Percentiles rank a stretch among this genome's conserved stretches.
These are phyloP conservation scores for Ophiosphaerella herpotricha DNA, from an alignment of 2,329 filamentous ascomycete genomes.

Conservation along the genomic window DNA sequence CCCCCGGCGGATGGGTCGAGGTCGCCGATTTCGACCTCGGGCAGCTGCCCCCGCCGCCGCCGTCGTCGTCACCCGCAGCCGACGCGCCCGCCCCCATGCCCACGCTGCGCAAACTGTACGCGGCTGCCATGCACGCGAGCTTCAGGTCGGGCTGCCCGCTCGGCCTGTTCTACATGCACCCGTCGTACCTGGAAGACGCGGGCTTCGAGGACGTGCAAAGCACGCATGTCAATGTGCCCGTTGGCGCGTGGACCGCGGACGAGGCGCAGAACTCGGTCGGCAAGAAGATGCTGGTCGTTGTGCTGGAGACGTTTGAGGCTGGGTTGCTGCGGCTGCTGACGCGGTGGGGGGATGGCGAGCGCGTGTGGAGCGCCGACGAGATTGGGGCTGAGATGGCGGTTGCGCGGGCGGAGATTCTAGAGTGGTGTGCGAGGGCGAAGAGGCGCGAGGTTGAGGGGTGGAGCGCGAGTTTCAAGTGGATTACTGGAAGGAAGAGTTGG, in stretches of 20 bases:
- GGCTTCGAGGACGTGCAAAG: constrained; percentile 52
- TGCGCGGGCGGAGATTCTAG: constrained; percentile 33
- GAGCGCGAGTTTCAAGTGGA: constrained; percentile 45
- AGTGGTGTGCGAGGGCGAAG: constrained; percentile 32
- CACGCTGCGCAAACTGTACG: constrained; percentile 33
- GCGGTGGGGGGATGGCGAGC: constrained; percentile 30
- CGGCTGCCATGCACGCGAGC: constrained; percentile 43
- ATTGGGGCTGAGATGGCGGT: constrained; percentile 23
- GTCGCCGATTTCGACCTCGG: constrained; percentile 49
- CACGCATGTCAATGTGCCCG: constrained; percentile 45
- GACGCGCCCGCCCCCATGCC: constrained; percentile 18
- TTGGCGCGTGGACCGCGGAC: constrained; percentile 39
- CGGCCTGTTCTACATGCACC: constrained; percentile 50
- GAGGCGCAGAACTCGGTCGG: constrained; percentile 39
- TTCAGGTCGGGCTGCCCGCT: constrained; percentile 48
- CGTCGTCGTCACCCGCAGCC: neutral
- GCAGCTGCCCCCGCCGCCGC: constrained; percentile 17
- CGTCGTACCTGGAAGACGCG: constrained; percentile 46
- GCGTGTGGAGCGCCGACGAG: constrained; percentile 36
- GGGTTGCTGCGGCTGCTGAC: constrained; percentile 35
- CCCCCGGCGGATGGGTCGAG: constrained; percentile 54
- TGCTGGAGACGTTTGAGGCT: constrained; percentile 41
- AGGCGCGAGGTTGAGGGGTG: constrained; percentile 34
- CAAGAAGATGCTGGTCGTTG: constrained; percentile 40
- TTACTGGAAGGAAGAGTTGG: constrained; percentile 39